These are phyloP conservation scores for Apocynum venetum DNA, from an alignment of 257 asterid genomes.

Conservation along the genomic window DNA sequence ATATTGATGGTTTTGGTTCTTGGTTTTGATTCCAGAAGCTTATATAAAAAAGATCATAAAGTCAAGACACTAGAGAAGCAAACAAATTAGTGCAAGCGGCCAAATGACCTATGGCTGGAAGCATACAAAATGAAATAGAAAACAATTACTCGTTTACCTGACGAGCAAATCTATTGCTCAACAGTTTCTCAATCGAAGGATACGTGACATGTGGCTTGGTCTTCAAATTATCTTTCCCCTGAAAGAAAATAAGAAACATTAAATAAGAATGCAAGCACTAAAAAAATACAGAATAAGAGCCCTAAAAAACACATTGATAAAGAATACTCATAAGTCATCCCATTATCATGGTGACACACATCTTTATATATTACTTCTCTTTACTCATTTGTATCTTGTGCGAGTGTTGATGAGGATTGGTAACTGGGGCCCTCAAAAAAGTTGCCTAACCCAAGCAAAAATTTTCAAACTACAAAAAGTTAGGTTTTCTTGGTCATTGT, in stretches of 20 bases:
- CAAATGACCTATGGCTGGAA: background rate
- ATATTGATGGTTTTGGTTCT: constrained; percentile 54
- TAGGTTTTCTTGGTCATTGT: too few relatives aligned
- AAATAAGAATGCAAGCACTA: background rate
- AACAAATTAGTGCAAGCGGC: background rate
- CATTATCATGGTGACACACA: background rate
- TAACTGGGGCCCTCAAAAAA: background rate
- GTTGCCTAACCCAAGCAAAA: background rate
- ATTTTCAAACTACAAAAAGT: background rate
- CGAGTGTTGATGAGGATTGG: background rate
- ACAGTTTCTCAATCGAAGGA: constrained; percentile 73
- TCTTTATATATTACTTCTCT: background rate
- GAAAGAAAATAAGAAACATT: constrained; percentile 27
- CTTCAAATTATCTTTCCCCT: constrained; percentile 40
- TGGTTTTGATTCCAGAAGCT: constrained; percentile 83
- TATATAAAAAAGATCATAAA: constrained; percentile 22
- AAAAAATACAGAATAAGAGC: background rate
- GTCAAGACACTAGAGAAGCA: constrained; percentile 19
- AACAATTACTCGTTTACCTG: constrained; percentile 49
- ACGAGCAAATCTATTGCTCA: constrained; percentile 77
- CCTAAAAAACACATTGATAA: background rate
- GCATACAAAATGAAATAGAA: background rate
- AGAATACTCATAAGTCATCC: background rate
- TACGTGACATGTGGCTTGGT: constrained; percentile 31
- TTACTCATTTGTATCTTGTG: background rate